Conservation (phyloP, 1,139 yeast genomes). For the Magnusiomyces ingens region DNA sequence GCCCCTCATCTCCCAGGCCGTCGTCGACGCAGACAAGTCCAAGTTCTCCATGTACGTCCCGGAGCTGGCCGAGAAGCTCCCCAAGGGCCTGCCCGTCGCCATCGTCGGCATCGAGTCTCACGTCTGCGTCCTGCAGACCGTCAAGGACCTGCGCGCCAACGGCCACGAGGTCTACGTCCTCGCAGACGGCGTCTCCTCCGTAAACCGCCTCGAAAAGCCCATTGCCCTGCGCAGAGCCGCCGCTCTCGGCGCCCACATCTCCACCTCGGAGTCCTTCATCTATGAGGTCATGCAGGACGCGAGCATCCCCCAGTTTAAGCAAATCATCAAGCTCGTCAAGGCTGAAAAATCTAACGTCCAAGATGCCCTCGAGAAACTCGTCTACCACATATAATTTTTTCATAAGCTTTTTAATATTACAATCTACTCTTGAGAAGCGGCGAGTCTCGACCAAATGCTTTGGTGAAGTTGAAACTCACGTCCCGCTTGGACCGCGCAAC, state of each 20-base stretch:
- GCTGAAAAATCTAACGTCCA: conserved; percentile 16
- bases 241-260: conserved; percentile 25
- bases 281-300: conserved; percentile 37
- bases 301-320: conserved; percentile 18
- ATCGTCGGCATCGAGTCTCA: conserved; percentile 28
- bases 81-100: conserved; percentile 21
- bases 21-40: conserved; percentile 25
- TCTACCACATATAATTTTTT: conserved; percentile 11
- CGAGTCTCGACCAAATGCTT: conserved; percentile 26
- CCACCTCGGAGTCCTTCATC: conserved; percentile 36
- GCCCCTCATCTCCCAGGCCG: conserved; percentile 17
- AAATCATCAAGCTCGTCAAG: conserved; percentile 22
- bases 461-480: conserved; percentile 20
- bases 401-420: background rate
- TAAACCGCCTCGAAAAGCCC: conserved; percentile 24
- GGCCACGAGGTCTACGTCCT: conserved; percentile 27
- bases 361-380: conserved; percentile 19
- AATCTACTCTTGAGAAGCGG: conserved; percentile 22
- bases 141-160: conserved; percentile 21
- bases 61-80: conserved; percentile 20
- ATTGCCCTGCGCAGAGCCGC: conserved; percentile 25
- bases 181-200: conserved; percentile 26
- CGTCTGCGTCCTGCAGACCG: conserved; percentile 28
- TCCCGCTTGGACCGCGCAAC: conserved; percentile 22
- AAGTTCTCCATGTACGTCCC: conserved; percentile 26